Base-by-base conservation (phyloP, 176 grass and related monocot genomes). In the Saccharum spontaneum region DNA sequence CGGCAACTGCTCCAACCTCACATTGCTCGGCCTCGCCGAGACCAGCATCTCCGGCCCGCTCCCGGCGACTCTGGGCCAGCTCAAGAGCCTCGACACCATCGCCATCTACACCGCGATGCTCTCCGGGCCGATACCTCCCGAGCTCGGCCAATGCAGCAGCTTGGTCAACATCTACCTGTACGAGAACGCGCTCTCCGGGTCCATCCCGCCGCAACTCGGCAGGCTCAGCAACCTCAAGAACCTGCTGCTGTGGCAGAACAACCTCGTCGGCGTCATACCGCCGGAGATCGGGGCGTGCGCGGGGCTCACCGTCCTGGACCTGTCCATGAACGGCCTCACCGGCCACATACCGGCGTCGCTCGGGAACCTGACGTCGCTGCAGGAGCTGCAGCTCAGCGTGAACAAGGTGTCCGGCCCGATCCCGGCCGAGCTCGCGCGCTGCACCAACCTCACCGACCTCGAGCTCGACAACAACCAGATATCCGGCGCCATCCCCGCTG, bases 391-490 rank as follows among this genome's bases (percentile, higher is more conserved):
- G 79, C 90, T 92, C 26, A 97, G 92, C 60, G 90, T 79, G 15
- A 97, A 97, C 90, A 91, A 78, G 59, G 75, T 97, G 66, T 94
- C 95, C 13, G 92, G 95, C 52, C 38, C 86, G 0, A 84, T 97
- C 9, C 95, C 92, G 0, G 66, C 62, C 20, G 90, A 94, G 84
- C 89, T 97, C 26, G 70, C 92, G 76, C 73, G 64, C 37, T 94
- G 92, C 86, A 31, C 78, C 52, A 94, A 97, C 75, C 88, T 97
- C 65, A 94, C 92, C 71, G 92, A 94, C 82, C 89, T 97, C 39
- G 92, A 97, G 86, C 92, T 97, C 44, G 92, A 92, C 80, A 92
- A 94, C 90, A 97, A 97, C 84, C 95, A 94, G 79, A 90, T 97
- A n/a, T 87, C 92, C 44, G 95, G 95, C 41, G 73, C 40, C 39